Percentiles rank a stretch among this genome's conserved stretches.
Conservation (phyloP, 495 filamentous ascomycete species). For the Hypoxylon subgilvum region DNA sequence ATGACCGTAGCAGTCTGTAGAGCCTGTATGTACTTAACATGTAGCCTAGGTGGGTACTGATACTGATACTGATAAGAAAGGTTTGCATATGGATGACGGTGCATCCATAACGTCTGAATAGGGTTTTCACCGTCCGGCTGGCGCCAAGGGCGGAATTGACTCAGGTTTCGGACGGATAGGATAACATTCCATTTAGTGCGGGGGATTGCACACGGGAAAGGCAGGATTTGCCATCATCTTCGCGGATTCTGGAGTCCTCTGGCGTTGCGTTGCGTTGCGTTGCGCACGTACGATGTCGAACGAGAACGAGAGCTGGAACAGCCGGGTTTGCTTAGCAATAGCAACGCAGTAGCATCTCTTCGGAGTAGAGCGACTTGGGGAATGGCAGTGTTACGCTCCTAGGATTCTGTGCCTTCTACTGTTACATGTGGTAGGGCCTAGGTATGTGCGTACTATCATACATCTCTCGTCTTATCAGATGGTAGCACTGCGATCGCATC, state of each 20-base stretch:
- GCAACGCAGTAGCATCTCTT: background rate
- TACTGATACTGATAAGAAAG: too few relatives aligned
- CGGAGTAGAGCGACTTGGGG: conserved; percentile 13
- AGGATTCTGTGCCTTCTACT: background rate
- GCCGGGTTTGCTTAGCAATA: background rate
- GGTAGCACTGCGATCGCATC: conserved; percentile 13
- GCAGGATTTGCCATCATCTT: conserved; percentile 2
- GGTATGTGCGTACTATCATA: too few relatives aligned
- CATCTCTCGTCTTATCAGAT: conserved; percentile 18
- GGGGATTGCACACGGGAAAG: conserved; percentile 14
- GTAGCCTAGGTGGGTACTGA: too few relatives aligned
- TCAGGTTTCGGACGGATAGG: conserved; percentile 22
- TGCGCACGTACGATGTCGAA: conserved; percentile 36
- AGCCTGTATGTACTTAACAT: too few relatives aligned
- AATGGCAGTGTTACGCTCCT: background rate
- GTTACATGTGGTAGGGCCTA: too few relatives aligned
- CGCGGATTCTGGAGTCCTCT: background rate
- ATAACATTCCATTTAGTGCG: too few relatives aligned
- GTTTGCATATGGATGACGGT: conserved; percentile 1
- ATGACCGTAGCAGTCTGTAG: too few relatives aligned
- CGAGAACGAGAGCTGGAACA: conserved; percentile 10
- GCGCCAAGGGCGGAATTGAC: conserved; percentile 5
- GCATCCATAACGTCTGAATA: conserved; percentile 20
- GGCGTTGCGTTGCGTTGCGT: too few relatives aligned
- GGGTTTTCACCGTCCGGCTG: conserved; percentile 5